Conservation (phyloP, 2,329 filamentous ascomycete genomes). For the Colletotrichum sp. region DNA sequence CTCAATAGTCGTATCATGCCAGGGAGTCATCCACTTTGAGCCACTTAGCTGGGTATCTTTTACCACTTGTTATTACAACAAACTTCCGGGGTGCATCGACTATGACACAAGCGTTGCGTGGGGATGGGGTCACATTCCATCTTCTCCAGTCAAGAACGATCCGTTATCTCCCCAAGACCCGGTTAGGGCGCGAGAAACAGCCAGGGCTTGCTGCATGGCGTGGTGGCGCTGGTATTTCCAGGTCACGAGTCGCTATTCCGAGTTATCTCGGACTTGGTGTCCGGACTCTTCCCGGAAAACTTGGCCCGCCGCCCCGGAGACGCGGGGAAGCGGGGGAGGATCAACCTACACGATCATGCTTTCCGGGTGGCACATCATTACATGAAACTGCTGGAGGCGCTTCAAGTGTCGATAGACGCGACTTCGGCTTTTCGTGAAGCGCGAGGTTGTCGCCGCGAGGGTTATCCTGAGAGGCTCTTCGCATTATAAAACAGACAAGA, state of each 20-base stretch:
- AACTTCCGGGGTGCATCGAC: neutral
- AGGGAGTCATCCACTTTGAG: rapidly evolving
- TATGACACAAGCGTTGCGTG: neutral
- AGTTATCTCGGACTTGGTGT: neutral
- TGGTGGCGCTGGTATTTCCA: neutral
- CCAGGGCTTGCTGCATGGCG: neutral
- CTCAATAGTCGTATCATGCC: neutral
- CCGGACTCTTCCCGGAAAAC: conserved; percentile 6
- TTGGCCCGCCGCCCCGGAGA: neutral
- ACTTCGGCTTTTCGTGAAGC: neutral
- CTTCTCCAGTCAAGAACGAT: neutral
- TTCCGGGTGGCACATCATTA: neutral
- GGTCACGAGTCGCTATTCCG: neutral
- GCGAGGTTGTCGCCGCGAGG: neutral
- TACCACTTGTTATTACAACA: neutral
- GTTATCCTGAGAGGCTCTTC: neutral
- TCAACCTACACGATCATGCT: neutral
- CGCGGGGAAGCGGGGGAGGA: neutral
- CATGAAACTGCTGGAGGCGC: neutral
- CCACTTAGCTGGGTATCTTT: too few relatives aligned
- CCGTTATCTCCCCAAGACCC: neutral
- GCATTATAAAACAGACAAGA: neutral
- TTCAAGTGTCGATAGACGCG: neutral
- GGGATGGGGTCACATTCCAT: neutral
- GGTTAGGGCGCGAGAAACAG: neutral